Evolutionary conservation across 2,329 filamentous ascomycete genomes (phyloP).

Genomic region (Aureobasidium sp.): DNA sequence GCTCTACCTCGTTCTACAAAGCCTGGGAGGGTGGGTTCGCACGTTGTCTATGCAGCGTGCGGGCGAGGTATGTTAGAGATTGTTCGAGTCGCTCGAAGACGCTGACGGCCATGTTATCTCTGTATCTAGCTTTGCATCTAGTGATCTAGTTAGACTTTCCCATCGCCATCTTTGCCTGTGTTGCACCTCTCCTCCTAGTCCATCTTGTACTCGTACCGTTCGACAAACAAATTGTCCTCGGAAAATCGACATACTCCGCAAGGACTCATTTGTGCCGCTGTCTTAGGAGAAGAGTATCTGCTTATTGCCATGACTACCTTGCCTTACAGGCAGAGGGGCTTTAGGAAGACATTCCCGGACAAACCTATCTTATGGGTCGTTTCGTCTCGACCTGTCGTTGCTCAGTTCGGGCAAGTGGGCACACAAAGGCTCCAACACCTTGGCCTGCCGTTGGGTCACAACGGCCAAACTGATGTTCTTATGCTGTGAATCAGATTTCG

Average conservation of each 20-base stretch:
- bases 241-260: neutral
- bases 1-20: neutral
- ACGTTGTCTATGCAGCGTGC: constrained; percentile 7
- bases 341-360: neutral
- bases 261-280: neutral
- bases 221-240: neutral
- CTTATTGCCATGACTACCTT: neutral
- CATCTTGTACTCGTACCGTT: neutral
- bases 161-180: neutral
- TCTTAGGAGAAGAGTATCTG: neutral
- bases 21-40: constrained; percentile 8
- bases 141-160: neutral
- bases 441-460: neutral
- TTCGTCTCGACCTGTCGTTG: constrained; percentile 5
- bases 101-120: neutral
- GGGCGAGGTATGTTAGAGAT: constrained; percentile 1
- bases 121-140: neutral
- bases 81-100: neutral
- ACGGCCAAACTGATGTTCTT: neutral
- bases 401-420: neutral
- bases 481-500: neutral
- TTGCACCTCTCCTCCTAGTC: neutral
- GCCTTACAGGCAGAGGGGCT: neutral
- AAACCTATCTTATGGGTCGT: neutral
- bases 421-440: neutral